A percentile compares a stretch with the other conserved stretches of the same genome.
Evolutionary conservation across 2,329 filamentous ascomycete species (phyloP).

Genomic region (Lecanicillium sp.): DNA sequence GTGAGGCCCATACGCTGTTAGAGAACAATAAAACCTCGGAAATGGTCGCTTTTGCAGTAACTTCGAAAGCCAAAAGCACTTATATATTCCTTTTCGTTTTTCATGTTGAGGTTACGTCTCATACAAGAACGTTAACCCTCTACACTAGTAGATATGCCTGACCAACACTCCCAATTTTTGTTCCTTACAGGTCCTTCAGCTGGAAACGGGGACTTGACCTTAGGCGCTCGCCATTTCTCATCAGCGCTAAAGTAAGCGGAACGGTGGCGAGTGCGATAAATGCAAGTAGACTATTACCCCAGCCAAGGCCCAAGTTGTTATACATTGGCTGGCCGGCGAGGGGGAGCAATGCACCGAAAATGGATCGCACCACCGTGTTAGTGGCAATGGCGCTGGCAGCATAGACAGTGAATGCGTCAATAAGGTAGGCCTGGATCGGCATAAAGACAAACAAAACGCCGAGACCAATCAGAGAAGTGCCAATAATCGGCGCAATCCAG

Average conservation of each 20-base stretch:
- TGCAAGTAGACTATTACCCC: slow-evolving; percentile 13
- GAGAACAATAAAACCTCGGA: no score
- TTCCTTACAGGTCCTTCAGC: no score
- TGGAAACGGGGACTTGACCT: no score
- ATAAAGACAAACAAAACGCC: slow-evolving; percentile 28
- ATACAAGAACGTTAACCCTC: no score
- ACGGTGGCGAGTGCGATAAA: slow-evolving; percentile 9
- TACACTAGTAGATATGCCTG: no score
- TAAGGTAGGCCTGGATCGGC: slow-evolving; percentile 46
- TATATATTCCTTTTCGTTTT: no score
- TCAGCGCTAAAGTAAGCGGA: slow-evolving; percentile 5
- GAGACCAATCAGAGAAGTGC: slow-evolving; percentile 31
- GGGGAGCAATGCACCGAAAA: slow-evolving; percentile 18
- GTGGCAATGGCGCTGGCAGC: slow-evolving; percentile 40
- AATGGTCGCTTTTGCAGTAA: no score
- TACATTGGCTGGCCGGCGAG: slow-evolving; percentile 12
- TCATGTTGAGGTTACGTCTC: no score
- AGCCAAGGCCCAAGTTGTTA: slow-evolving; percentile 11
- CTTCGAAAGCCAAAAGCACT: no score
- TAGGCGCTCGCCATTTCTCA: background rate
- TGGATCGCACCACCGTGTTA: slow-evolving; percentile 41
- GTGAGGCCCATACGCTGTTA: no score
- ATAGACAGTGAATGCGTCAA: slow-evolving; percentile 38
- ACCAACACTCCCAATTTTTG: no score
- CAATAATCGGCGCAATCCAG: slow-evolving; percentile 42